Evolutionary conservation across 495 filamentous ascomycete species (phyloP).

Genomic region (Amniculicola lignicola): DNA sequence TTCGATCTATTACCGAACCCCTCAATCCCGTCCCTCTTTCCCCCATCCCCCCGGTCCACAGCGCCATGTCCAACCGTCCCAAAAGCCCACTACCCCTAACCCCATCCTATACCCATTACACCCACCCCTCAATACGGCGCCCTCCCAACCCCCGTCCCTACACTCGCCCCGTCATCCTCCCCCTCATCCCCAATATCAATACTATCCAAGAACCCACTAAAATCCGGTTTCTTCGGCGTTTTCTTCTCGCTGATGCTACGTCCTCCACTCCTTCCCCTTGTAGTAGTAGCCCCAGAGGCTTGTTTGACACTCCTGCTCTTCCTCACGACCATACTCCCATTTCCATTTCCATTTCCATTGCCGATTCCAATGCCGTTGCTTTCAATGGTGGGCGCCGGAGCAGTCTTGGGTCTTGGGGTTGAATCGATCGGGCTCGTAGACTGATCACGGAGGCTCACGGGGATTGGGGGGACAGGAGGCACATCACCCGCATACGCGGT

Average conservation of each 20-base stretch:
- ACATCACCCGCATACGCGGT: constrained; percentile 11
- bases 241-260: too few species aligned
- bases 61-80: too few species aligned
- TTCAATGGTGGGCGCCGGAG: too few species aligned
- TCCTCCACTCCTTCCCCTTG: not conserved
- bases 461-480: constrained; percentile 33
- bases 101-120: too few species aligned
- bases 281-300: not conserved
- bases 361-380: too few species aligned
- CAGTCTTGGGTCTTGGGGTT: constrained; percentile 15
- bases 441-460: constrained; percentile 19
- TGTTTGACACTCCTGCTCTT: constrained; percentile 27
- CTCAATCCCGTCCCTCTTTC: too few species aligned
- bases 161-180: constrained; percentile 4
- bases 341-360: constrained; percentile 6
- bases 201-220: constrained; percentile 31
- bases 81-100: too few species aligned
- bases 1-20: too few species aligned
- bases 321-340: constrained; percentile 14
- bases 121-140: constrained; percentile 18
- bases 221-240: constrained; percentile 26
- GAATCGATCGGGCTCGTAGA: constrained; percentile 4
- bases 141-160: constrained; percentile 5
- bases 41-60: too few species aligned
- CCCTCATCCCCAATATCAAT: constrained; percentile 28